Conservation (phyloP, 345 rosid genomes). For the Lumnitzera littorea region DNA sequence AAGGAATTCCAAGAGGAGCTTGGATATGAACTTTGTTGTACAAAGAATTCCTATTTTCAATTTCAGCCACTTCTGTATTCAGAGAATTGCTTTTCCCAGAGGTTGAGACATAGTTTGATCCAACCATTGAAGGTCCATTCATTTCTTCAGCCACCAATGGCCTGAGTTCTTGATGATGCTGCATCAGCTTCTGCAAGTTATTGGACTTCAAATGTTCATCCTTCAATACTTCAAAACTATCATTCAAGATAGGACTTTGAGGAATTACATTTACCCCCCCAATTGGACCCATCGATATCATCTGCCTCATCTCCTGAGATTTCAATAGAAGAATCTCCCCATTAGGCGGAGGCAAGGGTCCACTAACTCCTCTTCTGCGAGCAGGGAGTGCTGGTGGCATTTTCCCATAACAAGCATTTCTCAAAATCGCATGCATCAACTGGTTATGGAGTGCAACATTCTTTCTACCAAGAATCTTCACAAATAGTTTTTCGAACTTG, state of each 20-base stretch:
- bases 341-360: conserved; percentile 7
- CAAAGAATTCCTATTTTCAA: conserved; percentile 7
- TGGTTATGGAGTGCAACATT: conserved; percentile 37
- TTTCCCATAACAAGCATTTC: conserved; percentile 32
- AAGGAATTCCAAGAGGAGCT: conserved; percentile 38
- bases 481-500: conserved; percentile 33
- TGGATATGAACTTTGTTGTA: conserved; percentile 17
- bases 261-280: conserved; percentile 23
- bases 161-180: conserved; percentile 29
- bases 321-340: conserved; percentile 13
- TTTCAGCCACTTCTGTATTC: conserved; percentile 13
- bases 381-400: conserved; percentile 15
- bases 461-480: conserved; percentile 32
- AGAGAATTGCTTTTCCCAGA: conserved; percentile 16
- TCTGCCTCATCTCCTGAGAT: conserved; percentile 6
- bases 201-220: conserved; percentile 16
- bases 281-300: conserved; percentile 14
- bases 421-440: conserved; percentile 31
- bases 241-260: conserved; percentile 7
- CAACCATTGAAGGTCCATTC: conserved; percentile 5
- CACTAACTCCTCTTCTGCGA: conserved; percentile 10
- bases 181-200: conserved; percentile 20
- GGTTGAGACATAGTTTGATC: conserved; percentile 11
- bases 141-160: conserved; percentile 11
- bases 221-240: conserved; percentile 9